phyloP scores from a whole-genome alignment of 2,329 filamentous ascomycete genomes.

The Nemania diffusa region DNA sequence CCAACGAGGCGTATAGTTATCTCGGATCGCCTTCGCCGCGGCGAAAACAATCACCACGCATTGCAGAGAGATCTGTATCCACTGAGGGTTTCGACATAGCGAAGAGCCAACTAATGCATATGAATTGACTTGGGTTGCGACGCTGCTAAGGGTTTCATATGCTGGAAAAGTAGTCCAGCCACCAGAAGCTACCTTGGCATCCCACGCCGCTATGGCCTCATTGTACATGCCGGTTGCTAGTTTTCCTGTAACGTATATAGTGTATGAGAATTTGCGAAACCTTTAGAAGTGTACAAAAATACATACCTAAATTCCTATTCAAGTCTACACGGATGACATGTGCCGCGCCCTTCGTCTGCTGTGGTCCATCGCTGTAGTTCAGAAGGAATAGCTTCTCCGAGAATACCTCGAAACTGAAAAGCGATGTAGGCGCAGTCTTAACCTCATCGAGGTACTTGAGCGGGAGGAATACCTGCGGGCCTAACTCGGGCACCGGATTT shows the following conservation, averaged over 20 bases:
- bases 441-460: slow-evolving; percentile 35
- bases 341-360: background rate
- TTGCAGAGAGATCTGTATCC: background rate
- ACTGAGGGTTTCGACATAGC: background rate
- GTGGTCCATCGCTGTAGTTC: slow-evolving; percentile 9
- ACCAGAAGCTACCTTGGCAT: background rate
- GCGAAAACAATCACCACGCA: background rate
- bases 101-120: background rate
- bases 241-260: background rate
- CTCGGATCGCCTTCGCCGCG: slow-evolving; percentile 14
- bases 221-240: background rate
- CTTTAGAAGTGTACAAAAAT: background rate
- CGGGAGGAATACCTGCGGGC: slow-evolving; percentile 29
- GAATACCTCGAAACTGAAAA: slow-evolving; percentile 31
- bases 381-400: slow-evolving; percentile 27
- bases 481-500: slow-evolving; percentile 26
- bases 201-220: background rate
- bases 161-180: background rate
- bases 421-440: slow-evolving; percentile 26
- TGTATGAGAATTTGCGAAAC: background rate
- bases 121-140: slow-evolving; percentile 2
- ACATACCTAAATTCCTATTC: background rate
- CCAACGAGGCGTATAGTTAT: slow-evolving; percentile 22
- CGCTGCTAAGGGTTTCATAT: background rate
- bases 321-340: background rate